Evolutionary conservation across 2,329 filamentous ascomycete species (phyloP).

Genomic region (Helotiales sp.): DNA sequence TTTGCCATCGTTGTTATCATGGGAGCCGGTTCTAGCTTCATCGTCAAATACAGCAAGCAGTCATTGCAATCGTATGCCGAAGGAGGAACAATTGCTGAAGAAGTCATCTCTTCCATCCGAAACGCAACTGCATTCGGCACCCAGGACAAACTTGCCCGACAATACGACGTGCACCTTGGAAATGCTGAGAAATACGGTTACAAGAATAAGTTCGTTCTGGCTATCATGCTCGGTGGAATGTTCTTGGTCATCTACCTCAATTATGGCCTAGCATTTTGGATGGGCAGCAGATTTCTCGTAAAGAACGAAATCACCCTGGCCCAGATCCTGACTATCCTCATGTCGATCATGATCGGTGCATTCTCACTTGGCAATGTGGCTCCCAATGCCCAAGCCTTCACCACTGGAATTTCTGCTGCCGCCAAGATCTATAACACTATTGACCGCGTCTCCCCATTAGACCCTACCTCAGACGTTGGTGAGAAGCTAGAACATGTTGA

Average conservation of each 20-base stretch:
- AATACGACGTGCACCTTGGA: slow-evolving; percentile 76
- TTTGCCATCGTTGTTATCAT: slow-evolving; percentile 77
- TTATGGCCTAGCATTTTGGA: slow-evolving; percentile 87
- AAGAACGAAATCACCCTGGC: slow-evolving; percentile 64
- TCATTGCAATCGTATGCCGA: slow-evolving; percentile 78
- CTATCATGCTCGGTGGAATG: slow-evolving; percentile 79
- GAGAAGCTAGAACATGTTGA: slow-evolving; percentile 69
- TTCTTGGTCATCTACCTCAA: slow-evolving; percentile 84
- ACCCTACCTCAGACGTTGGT: slow-evolving; percentile 72
- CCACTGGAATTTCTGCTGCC: slow-evolving; percentile 77
- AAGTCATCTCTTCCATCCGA: slow-evolving; percentile 90
- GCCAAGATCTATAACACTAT: slow-evolving; percentile 94
- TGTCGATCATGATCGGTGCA: slow-evolving; percentile 90
- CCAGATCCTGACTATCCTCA: slow-evolving; percentile 78
- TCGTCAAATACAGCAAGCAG: slow-evolving; percentile 78
- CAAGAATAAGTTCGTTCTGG: slow-evolving; percentile 71
- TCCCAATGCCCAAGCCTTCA: slow-evolving; percentile 85
- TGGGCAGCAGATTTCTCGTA: slow-evolving; percentile 75
- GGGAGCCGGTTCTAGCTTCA: slow-evolving; percentile 70
- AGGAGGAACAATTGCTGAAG: slow-evolving; percentile 87
- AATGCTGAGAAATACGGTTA: slow-evolving; percentile 75
- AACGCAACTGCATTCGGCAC: slow-evolving; percentile 93
- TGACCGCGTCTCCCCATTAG: slow-evolving; percentile 80
- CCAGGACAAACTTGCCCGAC: slow-evolving; percentile 83
- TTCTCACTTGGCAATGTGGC: slow-evolving; percentile 87